Conservation (phyloP, 1,284 basidiomycete species). For the Fomitopsis pinicola region DNA sequence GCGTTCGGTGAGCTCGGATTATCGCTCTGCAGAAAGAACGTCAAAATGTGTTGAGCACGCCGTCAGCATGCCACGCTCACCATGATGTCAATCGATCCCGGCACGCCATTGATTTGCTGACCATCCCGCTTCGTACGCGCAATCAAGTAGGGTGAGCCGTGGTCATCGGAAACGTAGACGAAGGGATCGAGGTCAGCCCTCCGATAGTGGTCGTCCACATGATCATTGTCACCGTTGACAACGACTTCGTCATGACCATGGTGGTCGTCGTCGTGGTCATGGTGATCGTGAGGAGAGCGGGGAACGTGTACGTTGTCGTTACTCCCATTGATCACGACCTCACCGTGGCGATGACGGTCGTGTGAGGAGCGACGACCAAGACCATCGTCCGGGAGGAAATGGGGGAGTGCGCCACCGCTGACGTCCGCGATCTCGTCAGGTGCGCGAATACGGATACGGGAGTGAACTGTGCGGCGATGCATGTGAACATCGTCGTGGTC, state of each 20-base stretch:
- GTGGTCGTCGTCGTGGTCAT: conserved; percentile 1
- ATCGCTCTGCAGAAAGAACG: conserved; percentile 19
- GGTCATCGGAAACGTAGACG: conserved; percentile 13
- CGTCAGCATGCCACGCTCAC: conserved; percentile 27
- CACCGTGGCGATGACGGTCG: background rate
- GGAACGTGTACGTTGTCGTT: conserved; percentile 13
- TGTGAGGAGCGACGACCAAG: background rate
- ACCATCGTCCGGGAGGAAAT: background rate
- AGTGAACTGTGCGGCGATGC: conserved; percentile 6
- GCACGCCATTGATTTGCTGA: conserved; percentile 21
- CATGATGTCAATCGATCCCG: conserved; percentile 46
- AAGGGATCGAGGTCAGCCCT: background rate
- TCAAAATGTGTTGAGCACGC: background rate
- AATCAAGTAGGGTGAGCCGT: conserved; percentile 17
- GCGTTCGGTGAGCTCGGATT: conserved; percentile 24
- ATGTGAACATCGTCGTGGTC: conserved; percentile 20
- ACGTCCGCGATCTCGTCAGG: background rate
- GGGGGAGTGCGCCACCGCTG: background rate
- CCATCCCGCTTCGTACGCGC: conserved; percentile 17
- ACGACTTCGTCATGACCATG: conserved; percentile 13
- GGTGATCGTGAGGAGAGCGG: conserved; percentile 4
- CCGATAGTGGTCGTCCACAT: conserved; percentile 12
- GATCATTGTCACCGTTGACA: conserved; percentile 6
- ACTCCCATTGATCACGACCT: conserved; percentile 21
- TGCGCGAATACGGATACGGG: conserved; percentile 1